Evolutionary conservation across 495 filamentous ascomycete species (phyloP).

Genomic region (Hypoxylon trugodes): DNA sequence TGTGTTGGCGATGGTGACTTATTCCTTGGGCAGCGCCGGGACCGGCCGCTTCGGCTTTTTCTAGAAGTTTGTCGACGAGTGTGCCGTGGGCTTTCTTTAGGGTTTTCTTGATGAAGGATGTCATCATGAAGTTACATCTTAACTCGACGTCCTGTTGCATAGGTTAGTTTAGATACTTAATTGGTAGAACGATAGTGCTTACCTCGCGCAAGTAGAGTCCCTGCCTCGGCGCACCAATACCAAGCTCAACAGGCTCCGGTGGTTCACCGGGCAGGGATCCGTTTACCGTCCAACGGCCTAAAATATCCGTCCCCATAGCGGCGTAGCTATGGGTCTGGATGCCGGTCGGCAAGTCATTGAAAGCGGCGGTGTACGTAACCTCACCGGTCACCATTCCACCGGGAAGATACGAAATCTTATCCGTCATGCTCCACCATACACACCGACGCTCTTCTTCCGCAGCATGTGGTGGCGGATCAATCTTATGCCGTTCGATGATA

Average conservation of each 20-base stretch:
- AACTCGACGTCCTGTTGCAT: slow-evolving; percentile 69
- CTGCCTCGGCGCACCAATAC: slow-evolving; percentile 64
- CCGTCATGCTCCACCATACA: slow-evolving; percentile 75
- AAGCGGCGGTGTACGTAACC: slow-evolving; percentile 77
- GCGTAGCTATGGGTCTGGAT: slow-evolving; percentile 80
- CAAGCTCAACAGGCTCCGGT: slow-evolving; percentile 64
- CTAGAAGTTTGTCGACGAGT: slow-evolving; percentile 70
- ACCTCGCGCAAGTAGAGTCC: slow-evolving; percentile 76
- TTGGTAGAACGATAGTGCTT: not conserved
- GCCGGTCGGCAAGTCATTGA: slow-evolving; percentile 72
- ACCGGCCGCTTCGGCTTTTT: slow-evolving; percentile 49
- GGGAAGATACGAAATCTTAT: slow-evolving; percentile 77
- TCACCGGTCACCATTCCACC: slow-evolving; percentile 69
- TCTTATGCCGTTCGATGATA: slow-evolving; percentile 71
- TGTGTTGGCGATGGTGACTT: slow-evolving; percentile 1
- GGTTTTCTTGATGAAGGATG: slow-evolving; percentile 76
- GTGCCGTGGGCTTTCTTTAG: slow-evolving; percentile 73
- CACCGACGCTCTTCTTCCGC: slow-evolving; percentile 71
- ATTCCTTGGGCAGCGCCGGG: not conserved
- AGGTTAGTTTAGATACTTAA: not conserved
- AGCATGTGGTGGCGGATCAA: slow-evolving; percentile 68
- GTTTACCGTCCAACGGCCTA: slow-evolving; percentile 70
- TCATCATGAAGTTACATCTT: slow-evolving; percentile 76
- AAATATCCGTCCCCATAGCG: slow-evolving; percentile 70
- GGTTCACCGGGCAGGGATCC: slow-evolving; percentile 72